phyloP scores from a whole-genome alignment of 1,139 yeast species.

The Hanseniaspora sp. region DNA sequence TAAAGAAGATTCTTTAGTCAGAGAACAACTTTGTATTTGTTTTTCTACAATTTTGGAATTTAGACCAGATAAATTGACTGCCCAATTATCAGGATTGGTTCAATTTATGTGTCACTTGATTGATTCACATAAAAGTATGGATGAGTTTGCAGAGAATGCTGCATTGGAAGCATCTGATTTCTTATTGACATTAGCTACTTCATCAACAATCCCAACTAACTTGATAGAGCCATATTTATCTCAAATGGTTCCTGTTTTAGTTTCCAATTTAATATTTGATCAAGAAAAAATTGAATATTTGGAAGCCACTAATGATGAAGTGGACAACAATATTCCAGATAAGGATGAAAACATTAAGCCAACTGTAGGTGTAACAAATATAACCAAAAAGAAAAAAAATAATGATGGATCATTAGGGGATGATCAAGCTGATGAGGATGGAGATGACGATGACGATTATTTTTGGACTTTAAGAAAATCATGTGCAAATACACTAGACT shows the following conservation, averaged over 20 bases:
- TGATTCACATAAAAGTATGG: conserved; percentile 27
- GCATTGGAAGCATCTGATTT: conserved; percentile 92
- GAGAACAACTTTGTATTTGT: conserved; percentile 67
- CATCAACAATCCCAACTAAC: conserved; percentile 41
- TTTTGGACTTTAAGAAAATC: conserved; percentile 92
- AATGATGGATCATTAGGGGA: conserved; percentile 29
- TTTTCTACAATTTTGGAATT: conserved; percentile 64
- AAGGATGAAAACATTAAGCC: conserved; percentile 83
- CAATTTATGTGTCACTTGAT: conserved; percentile 75
- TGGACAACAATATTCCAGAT: conserved; percentile 59
- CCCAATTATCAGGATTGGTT: conserved; percentile 76
- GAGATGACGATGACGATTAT: conserved; percentile 31
- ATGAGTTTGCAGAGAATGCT: conserved; percentile 48
- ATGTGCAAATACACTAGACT: conserved; percentile 84
- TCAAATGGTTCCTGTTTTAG: conserved; percentile 58
- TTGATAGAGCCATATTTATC: conserved; percentile 48
- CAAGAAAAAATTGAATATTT: conserved; percentile 67
- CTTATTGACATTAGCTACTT: conserved; percentile 61
- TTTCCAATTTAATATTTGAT: conserved; percentile 77
- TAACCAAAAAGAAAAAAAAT: conserved; percentile 40
- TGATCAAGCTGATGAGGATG: conserved; percentile 26
- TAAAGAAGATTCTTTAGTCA: conserved; percentile 41
- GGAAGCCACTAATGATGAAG: conserved; percentile 56
- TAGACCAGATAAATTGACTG: conserved; percentile 68
- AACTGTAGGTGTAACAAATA: conserved; percentile 55